Base-by-base conservation (phyloP, 2,329 filamentous ascomycete genomes). In the Ambrosiella xylebori region DNA sequence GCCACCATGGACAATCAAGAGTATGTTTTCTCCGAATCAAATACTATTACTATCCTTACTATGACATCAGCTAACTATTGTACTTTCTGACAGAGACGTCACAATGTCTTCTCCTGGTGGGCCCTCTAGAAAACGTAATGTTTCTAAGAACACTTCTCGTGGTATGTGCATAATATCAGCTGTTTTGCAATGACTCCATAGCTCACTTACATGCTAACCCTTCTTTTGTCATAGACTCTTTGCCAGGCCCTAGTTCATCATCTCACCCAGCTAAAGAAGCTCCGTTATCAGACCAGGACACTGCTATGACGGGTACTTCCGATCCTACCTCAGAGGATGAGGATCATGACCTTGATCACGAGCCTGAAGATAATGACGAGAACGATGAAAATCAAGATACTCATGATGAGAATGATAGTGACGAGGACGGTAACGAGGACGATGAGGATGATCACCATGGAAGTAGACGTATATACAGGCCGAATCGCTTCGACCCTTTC, bases 261-360 rank as follows among this genome's bases (percentile, higher is more conserved):
- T 44, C 41, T 65, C 49, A 61, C 11, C 52, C 40, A 27, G 15
- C 85, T 74, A 73, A 82, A 70, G 71, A 76, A 64, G 65, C 70
- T 65, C 70, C 68, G 69, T 69, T 73, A 64, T 63, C 69, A 53
- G 80, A 85, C 60, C 74, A 83, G 63, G 85, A 89, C 68, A 80
- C 80, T 55, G 71, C 76, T 38, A 89, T 90, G 82, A 82, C 81
- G 54, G 84, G 86, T 61, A 80, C 77, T 38, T 82, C 84, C 60
- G 81, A 80, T 60, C 73, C 66, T 52, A 69, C 71, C 38, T 70
- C 71, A 39, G 68, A 70, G 51, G 67, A 68, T 51, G 71, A 74
- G 27, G 71, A 75, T 12, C 65, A 52, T 45, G 55, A 57, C 35
- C 13, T 51, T 27, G 40, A 56, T 15, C 15, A 45, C 27, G 68